Evolutionary conservation across 2,329 filamentous ascomycete genomes (phyloP), one percentile per base, ranked within the genome.

Genomic region (Arthrobotrys entomopaga): DNA sequence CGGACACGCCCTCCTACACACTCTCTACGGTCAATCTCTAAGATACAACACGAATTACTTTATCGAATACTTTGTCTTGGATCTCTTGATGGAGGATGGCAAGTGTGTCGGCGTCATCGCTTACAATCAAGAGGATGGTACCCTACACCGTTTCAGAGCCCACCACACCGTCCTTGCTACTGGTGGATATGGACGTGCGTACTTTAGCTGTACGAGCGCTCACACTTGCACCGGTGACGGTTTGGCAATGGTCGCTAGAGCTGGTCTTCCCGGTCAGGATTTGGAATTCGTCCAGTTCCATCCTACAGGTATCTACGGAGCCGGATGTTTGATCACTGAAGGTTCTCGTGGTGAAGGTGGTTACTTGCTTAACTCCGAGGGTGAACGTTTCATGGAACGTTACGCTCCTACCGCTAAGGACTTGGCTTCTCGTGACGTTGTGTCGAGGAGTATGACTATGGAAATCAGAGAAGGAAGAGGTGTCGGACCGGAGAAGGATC

Each of bases 241-340:
- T 82, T 97, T 97, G 92, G 95, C 95, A 79, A 98, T 99, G 95
- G 94, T 98, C 80, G 91, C 94, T 79, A 93, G 95, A 85, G 95
- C 95, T 76, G 95, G 95, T 82, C 90, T 99, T 46, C 94, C 95
- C 80, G 97, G 97, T 87, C 95, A 99, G 86, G 95, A 99, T 90
- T 87, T 98, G 77, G 95, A 99, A 83, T 99, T 99, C 84, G 95
- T 99, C 77, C 94, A 99, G 85, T 99, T 99, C 88, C 94, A 99
- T 83, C 94, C 94, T 66, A 97, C 94, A 78, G 94, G 94, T 88
- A 98, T 99, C 84, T 99, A 99, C 83, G 95, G 95, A 80, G 95
- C 94, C 80, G 94, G 94, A 78, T 96, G 94, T 84, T 85, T 99
- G 87, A 99, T 99, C 81, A 98, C 95, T 11, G 94, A 99, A 85